Evolutionary conservation across 768 basidiomycete genomes (phyloP), one percentile per base, ranked within the genome.

Genomic region (Hortiboletus flavorubellus): DNA sequence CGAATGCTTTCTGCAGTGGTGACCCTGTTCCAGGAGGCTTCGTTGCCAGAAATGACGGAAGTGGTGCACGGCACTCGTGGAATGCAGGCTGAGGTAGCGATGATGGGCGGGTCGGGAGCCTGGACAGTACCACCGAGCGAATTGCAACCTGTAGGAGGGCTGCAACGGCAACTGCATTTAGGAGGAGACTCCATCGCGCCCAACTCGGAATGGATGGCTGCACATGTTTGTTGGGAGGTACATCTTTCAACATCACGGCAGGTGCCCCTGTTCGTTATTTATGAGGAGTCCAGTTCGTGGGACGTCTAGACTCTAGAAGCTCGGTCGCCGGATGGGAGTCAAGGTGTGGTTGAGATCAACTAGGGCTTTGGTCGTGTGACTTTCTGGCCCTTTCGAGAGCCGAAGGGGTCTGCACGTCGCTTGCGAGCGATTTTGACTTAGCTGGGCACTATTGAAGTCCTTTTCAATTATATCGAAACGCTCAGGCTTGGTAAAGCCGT

Each of bases 171-270:
- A 56, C 53, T 5, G 35, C 50, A 29, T 55, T 66, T 23, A 64
- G 14, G 12, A 63, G 16, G 18, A 64, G 48, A 44, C 60, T 63
- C 49, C 64, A 63, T 50, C 53, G 54, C 12, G 35, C 52, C 63
- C 63, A 59, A 16, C 41, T 39, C 9, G 60, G 53, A 41, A 40
- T 38, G 37, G 51, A 38, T 23, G 49, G 38, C 30, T 49, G 42
- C 34, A 49, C n/a, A 31, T 23, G 6, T 44, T 45, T 33, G 45
- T 33, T 10, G 7, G 15, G 16, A 18, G 41, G 50, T 14, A 3
- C 12, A 9, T 43, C 29, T 38, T 61, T 57, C 47, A 5, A 26
- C 35, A 14, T 35, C 33, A 38, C 50, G 41, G 42, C 10, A 30
- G 31, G 31, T 21, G 41, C 11, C 4, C 15, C 15, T 14, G 16